Evolutionary conservation across 306 rosid species (phyloP).

Genomic region (Trichosanthes truncata): DNA sequence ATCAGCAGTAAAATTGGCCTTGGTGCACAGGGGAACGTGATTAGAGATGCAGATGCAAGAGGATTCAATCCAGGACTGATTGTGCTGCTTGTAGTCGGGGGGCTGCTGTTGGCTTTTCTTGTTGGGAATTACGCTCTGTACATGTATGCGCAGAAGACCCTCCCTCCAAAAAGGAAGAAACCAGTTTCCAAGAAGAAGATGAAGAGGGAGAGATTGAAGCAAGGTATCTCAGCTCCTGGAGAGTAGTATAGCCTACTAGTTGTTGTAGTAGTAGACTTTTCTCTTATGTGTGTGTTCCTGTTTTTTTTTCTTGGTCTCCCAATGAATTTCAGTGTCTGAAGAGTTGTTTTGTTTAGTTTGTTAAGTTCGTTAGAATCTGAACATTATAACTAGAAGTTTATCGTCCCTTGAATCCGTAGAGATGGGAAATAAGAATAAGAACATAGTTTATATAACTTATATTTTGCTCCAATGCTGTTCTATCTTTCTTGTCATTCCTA

Average conservation of each 20-base stretch:
- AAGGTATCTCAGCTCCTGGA: constrained; percentile 96
- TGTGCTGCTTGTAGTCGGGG: constrained; percentile 64
- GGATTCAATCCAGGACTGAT: constrained; percentile 84
- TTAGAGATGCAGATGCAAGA: constrained; percentile 41
- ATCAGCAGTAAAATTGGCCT: not conserved
- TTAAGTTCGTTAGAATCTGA: not conserved
- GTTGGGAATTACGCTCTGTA: constrained; percentile 67
- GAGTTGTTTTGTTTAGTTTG: not conserved
- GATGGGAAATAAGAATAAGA: not conserved
- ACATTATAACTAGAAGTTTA: not conserved
- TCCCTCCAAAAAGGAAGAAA: constrained; percentile 85
- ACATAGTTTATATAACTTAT: not conserved
- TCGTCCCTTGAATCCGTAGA: not conserved
- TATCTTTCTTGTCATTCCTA: not conserved
- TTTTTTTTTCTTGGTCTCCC: not conserved
- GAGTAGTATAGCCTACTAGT: constrained; percentile 30
- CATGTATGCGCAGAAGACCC: constrained; percentile 62
- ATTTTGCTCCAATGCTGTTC: not conserved
- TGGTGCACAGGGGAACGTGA: constrained; percentile 24
- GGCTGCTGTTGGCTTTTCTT: constrained; percentile 51
- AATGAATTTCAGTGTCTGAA: not conserved
- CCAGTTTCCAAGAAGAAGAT: constrained; percentile 93
- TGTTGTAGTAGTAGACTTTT: not conserved
- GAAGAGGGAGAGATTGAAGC: constrained; percentile 85
- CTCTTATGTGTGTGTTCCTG: not conserved